Base-by-base conservation (phyloP, 1,284 basidiomycete species). In the Trichosporon coremiiforme region DNA sequence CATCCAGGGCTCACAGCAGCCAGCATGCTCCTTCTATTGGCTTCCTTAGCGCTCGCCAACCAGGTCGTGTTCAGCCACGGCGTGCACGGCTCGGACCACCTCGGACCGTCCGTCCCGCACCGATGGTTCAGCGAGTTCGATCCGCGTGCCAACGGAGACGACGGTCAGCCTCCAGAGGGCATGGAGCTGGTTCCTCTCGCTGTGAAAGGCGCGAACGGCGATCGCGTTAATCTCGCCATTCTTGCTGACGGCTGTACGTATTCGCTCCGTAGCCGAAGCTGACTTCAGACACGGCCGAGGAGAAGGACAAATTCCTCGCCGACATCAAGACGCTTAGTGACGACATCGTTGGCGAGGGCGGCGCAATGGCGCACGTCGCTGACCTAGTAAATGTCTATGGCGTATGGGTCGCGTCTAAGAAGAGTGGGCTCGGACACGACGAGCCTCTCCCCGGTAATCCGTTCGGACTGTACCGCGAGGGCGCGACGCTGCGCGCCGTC, bases 161-260 rank as follows among this genome's bases (percentile, higher is more conserved):
- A 29, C 36, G 64, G n/a, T 8, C 64, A 38, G 25, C 36, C 66
- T 17, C 70, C 70, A 4, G 35, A 57, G 15, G 74, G 71, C 4
- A 80, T 92, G 73, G 85, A 89, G 69, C 78, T 92, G 10, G 73
- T 86, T 13, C 86, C 88, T 36, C 84, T 94, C 13, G 84, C 89
- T 22, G 82, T 87, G 4, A 90, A 90, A 33, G 91, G 91, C 0
- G 82, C 86, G 2, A 85, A 87, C 17, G 77, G 78, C 41, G 91
- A 93, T 74, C 86, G 91, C 13, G 87, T 93, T 13, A 89, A 93
- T 79, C 83, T 93, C 9, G 88, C 91, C 9, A 93, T 93, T 84
- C 93, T 94, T 79, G 86, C 88, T 0, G 92, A 94, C 75, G 92
- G 92, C 36, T 93, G 92, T 93, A 79, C 77, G 90, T n/a, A n/a